phyloP scores from a whole-genome alignment of 345 rosid species.

The Chamaenerion angustifolium region DNA sequence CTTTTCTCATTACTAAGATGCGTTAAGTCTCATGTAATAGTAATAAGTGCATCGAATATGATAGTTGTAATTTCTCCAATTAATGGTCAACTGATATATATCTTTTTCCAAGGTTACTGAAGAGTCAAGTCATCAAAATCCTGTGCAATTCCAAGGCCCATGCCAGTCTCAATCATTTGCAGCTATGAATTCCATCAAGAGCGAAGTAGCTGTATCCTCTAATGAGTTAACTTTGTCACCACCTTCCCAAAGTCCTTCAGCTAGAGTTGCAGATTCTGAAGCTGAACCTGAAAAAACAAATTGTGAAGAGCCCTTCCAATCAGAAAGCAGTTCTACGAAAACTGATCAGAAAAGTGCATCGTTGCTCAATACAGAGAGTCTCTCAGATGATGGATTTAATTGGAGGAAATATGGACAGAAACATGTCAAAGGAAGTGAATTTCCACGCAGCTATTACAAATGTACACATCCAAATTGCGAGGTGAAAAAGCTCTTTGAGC shows the following conservation, averaged over 20 bases:
- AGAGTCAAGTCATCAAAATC: conserved; percentile 46
- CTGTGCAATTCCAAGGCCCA: conserved; percentile 34
- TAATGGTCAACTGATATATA: conserved; percentile 18
- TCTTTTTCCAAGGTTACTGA: conserved; percentile 60
- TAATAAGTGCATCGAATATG: too few species aligned
- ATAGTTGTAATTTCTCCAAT: too few species aligned
- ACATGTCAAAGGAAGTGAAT: conserved; percentile 95
- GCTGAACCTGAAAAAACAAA: conserved; percentile 51
- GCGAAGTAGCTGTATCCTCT: conserved; percentile 57
- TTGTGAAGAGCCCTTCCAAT: conserved; percentile 26
- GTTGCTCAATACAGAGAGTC: conserved; percentile 25
- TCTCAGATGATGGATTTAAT: conserved; percentile 81
- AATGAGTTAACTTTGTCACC: conserved; percentile 53
- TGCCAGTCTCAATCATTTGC: conserved; percentile 30
- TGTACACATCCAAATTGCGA: conserved; percentile 97
- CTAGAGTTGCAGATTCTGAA: conserved; percentile 32
- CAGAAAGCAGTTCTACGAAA: conserved; percentile 28
- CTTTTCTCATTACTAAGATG: too few species aligned
- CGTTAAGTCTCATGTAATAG: too few species aligned
- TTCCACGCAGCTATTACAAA: conserved; percentile 94
- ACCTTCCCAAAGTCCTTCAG: conserved; percentile 29
- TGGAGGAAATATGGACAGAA: conserved; percentile 99
- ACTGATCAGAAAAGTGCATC: conserved; percentile 42
- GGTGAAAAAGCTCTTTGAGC: conserved; percentile 92
- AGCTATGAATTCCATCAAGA: conserved; percentile 31